These are phyloP conservation scores for Potentilla sterilis DNA, from an alignment of 306 rosid genomes.

Conservation along the genomic window DNA sequence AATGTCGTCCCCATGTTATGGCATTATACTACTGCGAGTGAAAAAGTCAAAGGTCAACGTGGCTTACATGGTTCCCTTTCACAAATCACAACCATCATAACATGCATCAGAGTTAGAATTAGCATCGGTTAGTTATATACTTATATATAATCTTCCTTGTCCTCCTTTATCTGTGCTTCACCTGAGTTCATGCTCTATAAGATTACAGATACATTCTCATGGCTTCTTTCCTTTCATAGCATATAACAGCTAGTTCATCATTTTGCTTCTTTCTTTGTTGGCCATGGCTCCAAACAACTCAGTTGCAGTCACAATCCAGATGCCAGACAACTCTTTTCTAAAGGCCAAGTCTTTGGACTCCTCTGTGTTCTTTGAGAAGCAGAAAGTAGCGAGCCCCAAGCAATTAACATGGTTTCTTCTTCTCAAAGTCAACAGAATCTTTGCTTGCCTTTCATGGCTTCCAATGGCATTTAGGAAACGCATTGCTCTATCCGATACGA, in stretches of 20 bases:
- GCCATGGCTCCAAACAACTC: constrained; percentile 68
- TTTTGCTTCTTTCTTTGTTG: constrained; percentile 5
- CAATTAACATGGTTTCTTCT: constrained; percentile 87
- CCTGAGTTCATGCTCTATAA: background rate
- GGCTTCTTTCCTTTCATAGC: constrained; percentile 14
- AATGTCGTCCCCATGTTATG: background rate
- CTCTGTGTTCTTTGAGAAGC: constrained; percentile 57
- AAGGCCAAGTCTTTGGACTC: constrained; percentile 53
- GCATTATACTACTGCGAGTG: background rate
- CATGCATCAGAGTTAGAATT: background rate
- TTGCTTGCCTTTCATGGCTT: constrained; percentile 71
- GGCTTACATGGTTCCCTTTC: background rate
- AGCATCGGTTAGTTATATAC: background rate
- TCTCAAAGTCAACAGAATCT: constrained; percentile 66
- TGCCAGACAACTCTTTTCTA: constrained; percentile 35
- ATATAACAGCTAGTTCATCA: constrained; percentile 11
- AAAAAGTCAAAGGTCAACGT: background rate
- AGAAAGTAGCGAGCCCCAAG: constrained; percentile 61
- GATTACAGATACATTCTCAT: constrained; percentile 20
- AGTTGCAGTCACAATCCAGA: constrained; percentile 54
- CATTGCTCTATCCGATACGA: constrained; percentile 52
- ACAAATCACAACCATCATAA: background rate
- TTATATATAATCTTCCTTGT: background rate
- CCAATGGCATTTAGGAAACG: constrained; percentile 56
- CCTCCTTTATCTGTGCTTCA: background rate